These are phyloP conservation scores for Sisymbrium irio DNA, from an alignment of 345 rosid species.

Conservation along the genomic window DNA sequence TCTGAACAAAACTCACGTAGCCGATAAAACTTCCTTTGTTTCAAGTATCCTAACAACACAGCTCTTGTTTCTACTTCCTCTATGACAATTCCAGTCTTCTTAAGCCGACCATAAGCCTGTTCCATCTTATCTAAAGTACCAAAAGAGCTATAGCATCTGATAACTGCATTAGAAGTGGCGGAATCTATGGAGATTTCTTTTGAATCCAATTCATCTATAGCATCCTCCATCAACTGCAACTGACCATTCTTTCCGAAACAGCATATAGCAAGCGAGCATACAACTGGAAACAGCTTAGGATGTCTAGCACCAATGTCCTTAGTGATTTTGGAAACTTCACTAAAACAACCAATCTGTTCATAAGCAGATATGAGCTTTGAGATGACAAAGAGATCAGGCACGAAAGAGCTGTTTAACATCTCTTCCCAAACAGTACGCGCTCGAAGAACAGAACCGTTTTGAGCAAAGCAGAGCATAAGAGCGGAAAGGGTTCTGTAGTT, in stretches of 20 bases:
- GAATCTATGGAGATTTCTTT: slow-evolving; percentile 48
- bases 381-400: slow-evolving; percentile 40
- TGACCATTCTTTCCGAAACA: slow-evolving; percentile 63
- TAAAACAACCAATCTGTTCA: slow-evolving; percentile 41
- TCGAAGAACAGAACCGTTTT: slow-evolving; percentile 42
- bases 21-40: slow-evolving; percentile 45
- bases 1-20: slow-evolving; percentile 59
- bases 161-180: slow-evolving; percentile 47
- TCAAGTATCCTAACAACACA: slow-evolving; percentile 51
- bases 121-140: slow-evolving; percentile 67
- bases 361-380: slow-evolving; percentile 52
- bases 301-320: slow-evolving; percentile 44
- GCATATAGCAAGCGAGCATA: slow-evolving; percentile 50
- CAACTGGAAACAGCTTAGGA: slow-evolving; percentile 29
- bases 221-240: slow-evolving; percentile 60
- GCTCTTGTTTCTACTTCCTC: slow-evolving; percentile 57
- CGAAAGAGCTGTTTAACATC: slow-evolving; percentile 42
- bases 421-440: slow-evolving; percentile 54
- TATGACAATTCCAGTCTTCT: slow-evolving; percentile 50
- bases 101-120: slow-evolving; percentile 53
- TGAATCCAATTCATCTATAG: slow-evolving; percentile 44
- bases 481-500: slow-evolving; percentile 42
- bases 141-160: slow-evolving; percentile 48
- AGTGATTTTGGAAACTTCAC: slow-evolving; percentile 39
- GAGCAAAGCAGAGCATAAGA: slow-evolving; percentile 51